Evolutionary conservation across 345 rosid species (phyloP), one percentile per base, ranked within the genome.

Genomic region (Sisymbrium irio): DNA sequence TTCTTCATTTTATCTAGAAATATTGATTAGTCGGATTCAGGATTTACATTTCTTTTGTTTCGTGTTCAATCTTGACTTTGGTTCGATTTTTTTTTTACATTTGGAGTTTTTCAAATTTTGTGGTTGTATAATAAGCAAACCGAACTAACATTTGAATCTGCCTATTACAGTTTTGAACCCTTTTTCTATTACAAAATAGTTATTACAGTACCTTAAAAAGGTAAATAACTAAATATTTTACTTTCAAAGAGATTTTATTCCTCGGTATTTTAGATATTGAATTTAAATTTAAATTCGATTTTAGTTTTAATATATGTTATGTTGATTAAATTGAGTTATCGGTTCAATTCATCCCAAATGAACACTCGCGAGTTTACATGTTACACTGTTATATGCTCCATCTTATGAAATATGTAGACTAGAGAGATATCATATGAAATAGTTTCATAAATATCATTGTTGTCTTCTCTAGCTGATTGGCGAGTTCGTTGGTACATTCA

Each of bases 401-500:
- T 32, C 35, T 32, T 32, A 6, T n/a, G n/a, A n/a, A n/a, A n/a
- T n/a, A n/a, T 32, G 9, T 13, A 28, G 17, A 7, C 22, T 15
- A 35, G 2, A 35, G 32, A 27, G 28, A 27, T 27, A 60, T 32
- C n/a, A 3, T 3, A 22, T 22, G 35, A 5, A 17, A 36, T 12
- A 18, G 62, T 57, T 35, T 20, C 47, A 39, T 19, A 32, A 5
- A 32, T n/a, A 7, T 57, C 13, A 37, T 15, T 57, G 13, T 35
- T 25, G 14, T 10, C 11, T 22, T 33, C 4, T 39, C 10, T 42
- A 78, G 82, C 54, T 75, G 62, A 72, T 78, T 39, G 87, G 85
- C 10, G 86, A 86, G 70, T 67, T 79, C 39, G 65, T 84, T 53
- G 90, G 87, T 32, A 82, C 86, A 20, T 84, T 76, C 44, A 2